Base-by-base conservation (phyloP, 768 basidiomycete genomes). In the Cystobasidium onofrii region DNA sequence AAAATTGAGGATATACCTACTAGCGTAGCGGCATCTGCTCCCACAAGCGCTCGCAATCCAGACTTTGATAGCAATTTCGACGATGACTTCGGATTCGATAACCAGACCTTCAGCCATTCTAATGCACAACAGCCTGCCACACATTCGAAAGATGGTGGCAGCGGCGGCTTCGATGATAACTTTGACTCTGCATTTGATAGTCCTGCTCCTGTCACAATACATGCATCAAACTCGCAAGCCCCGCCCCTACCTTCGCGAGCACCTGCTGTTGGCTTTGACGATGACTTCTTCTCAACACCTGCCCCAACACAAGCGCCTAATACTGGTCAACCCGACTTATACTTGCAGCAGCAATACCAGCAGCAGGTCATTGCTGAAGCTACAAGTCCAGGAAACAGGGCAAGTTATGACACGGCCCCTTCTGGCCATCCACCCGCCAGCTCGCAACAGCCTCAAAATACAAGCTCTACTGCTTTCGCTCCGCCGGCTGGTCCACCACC, bases 401-500 rank as follows among this genome's bases (percentile, higher is more conserved):
- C 57, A 29, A 39, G 57, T 61, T 4, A 33, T 25, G 57, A 61
- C n/a, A 20, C n/a, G 7, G 13, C 31, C 6, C 31, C 31, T 25
- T 2, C 31, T 39, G 34, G 31, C 20, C 13, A 39, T 3, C 34
- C 57, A 2, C 34, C 57, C 23, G 31, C 15, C 13, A 25, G 60
- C 60, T 61, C 60, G 3, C 31, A 33, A 3, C 36, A 61, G 60
- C 25, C 31, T 33, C 60, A 61, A 61, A 2, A 7, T 23, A 61
- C 36, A 33, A 3, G 18, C 23, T 3, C 36, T 39, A 23, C 60
- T 18, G 60, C 15, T 13, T 67, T 52, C 44, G 65, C 65, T 12
- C 65, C 65, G 25, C 65, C 65, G 10, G 44, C 65, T 25, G 65
- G 65, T 6, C 39, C 65, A 31, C 65, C 65, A 31, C 65, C 65